phyloP scores from a whole-genome alignment of 2,329 filamentous ascomycete species.

The Zymoseptoria crescenta region DNA sequence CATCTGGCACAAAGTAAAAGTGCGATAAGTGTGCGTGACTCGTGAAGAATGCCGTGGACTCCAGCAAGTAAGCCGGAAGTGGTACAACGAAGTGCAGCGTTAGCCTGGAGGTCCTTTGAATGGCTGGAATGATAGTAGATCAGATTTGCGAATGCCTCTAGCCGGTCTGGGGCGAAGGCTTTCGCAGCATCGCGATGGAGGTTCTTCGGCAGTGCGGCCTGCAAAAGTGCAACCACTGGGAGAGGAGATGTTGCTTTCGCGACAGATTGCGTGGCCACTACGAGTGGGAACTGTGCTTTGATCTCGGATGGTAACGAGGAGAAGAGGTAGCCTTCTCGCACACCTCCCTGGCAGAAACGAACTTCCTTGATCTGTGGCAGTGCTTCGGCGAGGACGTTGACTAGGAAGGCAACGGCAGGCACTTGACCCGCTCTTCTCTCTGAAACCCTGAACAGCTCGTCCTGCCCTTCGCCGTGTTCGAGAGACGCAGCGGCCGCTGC shows the following conservation, averaged over 20 bases:
- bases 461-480: conserved; percentile 29
- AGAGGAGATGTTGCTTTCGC: conserved; percentile 40
- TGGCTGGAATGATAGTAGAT: conserved; percentile 43
- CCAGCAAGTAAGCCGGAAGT: conserved; percentile 60
- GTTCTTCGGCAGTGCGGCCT: conserved; percentile 38
- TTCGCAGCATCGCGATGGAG: conserved; percentile 29
- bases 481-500: conserved; percentile 31
- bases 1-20: conserved; percentile 67
- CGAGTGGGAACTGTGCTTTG: conserved; percentile 59
- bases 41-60: conserved; percentile 66
- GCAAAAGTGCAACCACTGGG: conserved; percentile 43
- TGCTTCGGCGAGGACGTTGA: conserved; percentile 63
- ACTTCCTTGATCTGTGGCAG: conserved; percentile 65
- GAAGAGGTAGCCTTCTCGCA: conserved; percentile 75
- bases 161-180: conserved; percentile 38
- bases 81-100: conserved; percentile 64
- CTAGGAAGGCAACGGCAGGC: conserved; percentile 71
- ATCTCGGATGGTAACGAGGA: conserved; percentile 54
- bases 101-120: conserved; percentile 46
- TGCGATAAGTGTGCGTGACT: conserved; percentile 61
- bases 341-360: conserved; percentile 80
- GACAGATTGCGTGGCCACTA: conserved; percentile 51
- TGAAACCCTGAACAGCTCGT: conserved; percentile 61
- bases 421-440: conserved; percentile 72
- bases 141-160: conserved; percentile 52